phyloP scores from a whole-genome alignment of 2,329 filamentous ascomycete genomes.

The Teratosphaeria epicoccoides region DNA sequence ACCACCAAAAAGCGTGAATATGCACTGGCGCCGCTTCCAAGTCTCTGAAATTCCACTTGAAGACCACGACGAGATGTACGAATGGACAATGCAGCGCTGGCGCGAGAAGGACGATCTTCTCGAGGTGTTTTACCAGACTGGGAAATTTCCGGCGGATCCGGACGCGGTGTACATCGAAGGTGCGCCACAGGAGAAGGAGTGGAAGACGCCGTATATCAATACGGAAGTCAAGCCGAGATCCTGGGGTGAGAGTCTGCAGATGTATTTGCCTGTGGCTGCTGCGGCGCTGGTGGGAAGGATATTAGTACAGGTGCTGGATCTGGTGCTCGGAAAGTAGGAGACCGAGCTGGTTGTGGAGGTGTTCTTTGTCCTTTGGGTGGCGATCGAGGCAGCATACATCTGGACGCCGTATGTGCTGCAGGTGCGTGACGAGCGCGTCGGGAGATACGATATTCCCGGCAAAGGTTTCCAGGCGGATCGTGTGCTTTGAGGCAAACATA shows the following conservation, averaged over 20 bases:
- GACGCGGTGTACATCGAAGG: slow-evolving; percentile 23
- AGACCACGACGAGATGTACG: slow-evolving; percentile 59
- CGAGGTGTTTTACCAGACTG: slow-evolving; percentile 62
- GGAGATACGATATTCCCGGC: not conserved
- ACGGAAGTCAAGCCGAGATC: slow-evolving; percentile 34
- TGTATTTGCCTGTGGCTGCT: slow-evolving; percentile 32
- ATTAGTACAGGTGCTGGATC: slow-evolving; percentile 22
- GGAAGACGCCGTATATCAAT: slow-evolving; percentile 36
- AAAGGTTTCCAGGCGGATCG: not conserved
- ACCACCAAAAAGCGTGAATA: slow-evolving; percentile 86
- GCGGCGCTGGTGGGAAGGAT: slow-evolving; percentile 27
- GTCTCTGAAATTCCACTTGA: slow-evolving; percentile 70
- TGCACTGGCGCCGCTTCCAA: slow-evolving; percentile 86
- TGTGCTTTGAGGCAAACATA: not conserved
- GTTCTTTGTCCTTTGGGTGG: not conserved
- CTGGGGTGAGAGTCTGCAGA: slow-evolving; percentile 33
- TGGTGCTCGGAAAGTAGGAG: slow-evolving; percentile 2
- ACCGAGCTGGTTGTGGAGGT: not conserved
- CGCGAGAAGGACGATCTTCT: slow-evolving; percentile 82
- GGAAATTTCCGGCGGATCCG: slow-evolving; percentile 68
- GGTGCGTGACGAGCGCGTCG: not conserved
- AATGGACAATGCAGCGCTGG: slow-evolving; percentile 78
- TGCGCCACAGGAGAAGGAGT: slow-evolving; percentile 18
- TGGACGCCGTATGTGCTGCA: not conserved
- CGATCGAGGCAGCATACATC: not conserved